phyloP scores from a whole-genome alignment of 1,284 basidiomycete species.

The Taiwanofungus camphoratus region DNA sequence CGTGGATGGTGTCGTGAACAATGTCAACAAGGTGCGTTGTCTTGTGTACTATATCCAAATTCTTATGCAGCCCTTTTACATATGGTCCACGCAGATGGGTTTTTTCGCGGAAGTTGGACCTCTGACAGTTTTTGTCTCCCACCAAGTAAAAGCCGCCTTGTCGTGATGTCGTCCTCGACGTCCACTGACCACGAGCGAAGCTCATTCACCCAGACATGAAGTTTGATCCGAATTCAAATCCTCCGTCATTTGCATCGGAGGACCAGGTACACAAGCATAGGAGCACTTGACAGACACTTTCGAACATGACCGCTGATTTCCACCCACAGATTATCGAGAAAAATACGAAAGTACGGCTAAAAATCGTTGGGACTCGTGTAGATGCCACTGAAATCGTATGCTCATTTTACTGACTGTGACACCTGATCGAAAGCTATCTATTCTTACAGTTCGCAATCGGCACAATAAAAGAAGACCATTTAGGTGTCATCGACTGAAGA shows the following conservation, averaged over 20 bases:
- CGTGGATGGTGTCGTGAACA: constrained; percentile 93
- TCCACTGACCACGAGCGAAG: constrained; percentile 34
- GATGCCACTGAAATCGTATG: constrained; percentile 96
- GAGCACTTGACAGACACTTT: not conserved
- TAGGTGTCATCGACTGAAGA: constrained; percentile 74
- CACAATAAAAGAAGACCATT: constrained; percentile 91
- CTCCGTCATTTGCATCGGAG: constrained; percentile 85
- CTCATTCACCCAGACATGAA: constrained; percentile 90
- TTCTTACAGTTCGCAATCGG: constrained; percentile 78
- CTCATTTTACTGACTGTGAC: constrained; percentile 15
- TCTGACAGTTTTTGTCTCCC: constrained; percentile 87
- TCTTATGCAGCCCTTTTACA: not conserved
- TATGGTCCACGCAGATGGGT: constrained; percentile 69
- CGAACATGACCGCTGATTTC: constrained; percentile 3
- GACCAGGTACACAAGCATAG: constrained; percentile 55
- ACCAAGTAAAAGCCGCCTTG: constrained; percentile 61
- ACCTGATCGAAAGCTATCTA: not conserved
- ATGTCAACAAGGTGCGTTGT: constrained; percentile 84
- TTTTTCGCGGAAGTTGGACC: constrained; percentile 98
- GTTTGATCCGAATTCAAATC: constrained; percentile 91
- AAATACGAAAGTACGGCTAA: constrained; percentile 86
- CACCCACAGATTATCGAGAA: constrained; percentile 79
- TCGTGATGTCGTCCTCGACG: not conserved
- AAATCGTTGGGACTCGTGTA: constrained; percentile 95
- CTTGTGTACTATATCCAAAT: not conserved